A percentile compares a stretch with the other conserved stretches of the same genome.
These are phyloP conservation scores for Camellia granthamiana DNA, from an alignment of 148 eudicot species.

Conservation along the genomic window DNA sequence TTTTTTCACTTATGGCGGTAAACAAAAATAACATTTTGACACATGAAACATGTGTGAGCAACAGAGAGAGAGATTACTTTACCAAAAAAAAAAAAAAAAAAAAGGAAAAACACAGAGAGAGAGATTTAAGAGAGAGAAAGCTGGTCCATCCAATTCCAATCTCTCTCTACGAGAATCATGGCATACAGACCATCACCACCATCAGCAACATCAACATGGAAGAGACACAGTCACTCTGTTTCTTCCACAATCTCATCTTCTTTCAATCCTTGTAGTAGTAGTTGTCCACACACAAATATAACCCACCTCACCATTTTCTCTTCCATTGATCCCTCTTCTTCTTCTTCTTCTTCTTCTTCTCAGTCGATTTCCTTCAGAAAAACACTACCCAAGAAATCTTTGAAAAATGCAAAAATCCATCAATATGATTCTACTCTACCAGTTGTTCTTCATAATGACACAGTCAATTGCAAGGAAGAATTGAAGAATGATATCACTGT, in stretches of 20 bases:
- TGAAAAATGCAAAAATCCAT: conserved; percentile 1
- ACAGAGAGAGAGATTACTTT: too few species aligned
- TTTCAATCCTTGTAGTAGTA: background rate
- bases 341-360: conserved; percentile 1
- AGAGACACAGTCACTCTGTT: background rate
- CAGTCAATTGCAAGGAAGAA: background rate
- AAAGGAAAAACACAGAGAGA: too few species aligned
- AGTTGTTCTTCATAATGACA: background rate
- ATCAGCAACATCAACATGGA: background rate
- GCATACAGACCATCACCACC: background rate
- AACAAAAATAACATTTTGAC: too few species aligned
- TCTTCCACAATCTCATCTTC: background rate
- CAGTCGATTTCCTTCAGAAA: background rate
- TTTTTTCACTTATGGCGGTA: too few species aligned
- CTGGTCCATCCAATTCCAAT: background rate
- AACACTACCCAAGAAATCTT: background rate
- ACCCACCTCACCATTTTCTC: conserved; percentile 16
- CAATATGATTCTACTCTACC: background rate
- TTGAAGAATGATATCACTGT: background rate
- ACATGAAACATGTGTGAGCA: too few species aligned
- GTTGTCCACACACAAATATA: background rate
- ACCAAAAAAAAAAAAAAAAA: too few species aligned
- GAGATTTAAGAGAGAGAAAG: too few species aligned
- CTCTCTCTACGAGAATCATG: background rate
- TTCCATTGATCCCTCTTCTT: background rate